Conservation (phyloP, 352 stramenopile species). For the Phytophthora kernoviae region DNA sequence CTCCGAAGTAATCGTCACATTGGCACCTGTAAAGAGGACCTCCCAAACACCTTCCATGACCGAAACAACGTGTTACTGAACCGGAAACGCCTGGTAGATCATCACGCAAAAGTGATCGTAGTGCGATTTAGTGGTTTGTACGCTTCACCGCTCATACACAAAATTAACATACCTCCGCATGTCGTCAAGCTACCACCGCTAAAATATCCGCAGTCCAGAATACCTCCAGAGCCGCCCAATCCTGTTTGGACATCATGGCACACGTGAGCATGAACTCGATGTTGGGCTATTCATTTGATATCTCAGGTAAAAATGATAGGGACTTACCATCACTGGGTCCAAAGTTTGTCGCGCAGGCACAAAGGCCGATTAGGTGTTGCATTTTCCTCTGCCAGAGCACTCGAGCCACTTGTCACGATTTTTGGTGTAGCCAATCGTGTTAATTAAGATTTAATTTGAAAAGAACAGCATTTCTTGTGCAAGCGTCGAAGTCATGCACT, state of each 20-base stretch:
- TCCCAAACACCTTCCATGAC: constrained; percentile 55
- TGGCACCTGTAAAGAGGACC: constrained; percentile 51
- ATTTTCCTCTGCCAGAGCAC: constrained; percentile 64
- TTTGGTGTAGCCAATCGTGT: too few species aligned
- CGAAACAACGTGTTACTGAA: constrained; percentile 54
- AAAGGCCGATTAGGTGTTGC: constrained; percentile 58
- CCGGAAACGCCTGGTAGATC: constrained; percentile 33
- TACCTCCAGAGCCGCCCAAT: constrained; percentile 27
- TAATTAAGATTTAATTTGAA: too few species aligned
- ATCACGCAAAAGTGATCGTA: not conserved
- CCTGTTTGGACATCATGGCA: constrained; percentile 9
- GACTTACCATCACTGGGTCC: constrained; percentile 59
- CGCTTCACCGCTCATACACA: not conserved
- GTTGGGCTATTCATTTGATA: not conserved
- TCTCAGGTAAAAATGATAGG: not conserved
- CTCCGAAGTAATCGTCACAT: constrained; percentile 56
- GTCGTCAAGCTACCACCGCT: constrained; percentile 43
- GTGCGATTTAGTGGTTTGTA: not conserved
- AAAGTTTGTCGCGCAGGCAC: constrained; percentile 52
- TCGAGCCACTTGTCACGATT: constrained; percentile 50
- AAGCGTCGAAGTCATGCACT: not conserved
- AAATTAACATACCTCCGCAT: constrained; percentile 38
- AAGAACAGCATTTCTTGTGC: too few species aligned
- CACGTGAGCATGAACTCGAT: not conserved
- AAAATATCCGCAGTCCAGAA: constrained; percentile 54